Percentiles rank a stretch among this genome's conserved stretches.
These are phyloP conservation scores for Cercis canadensis DNA, from an alignment of 306 rosid species.

Conservation along the genomic window DNA sequence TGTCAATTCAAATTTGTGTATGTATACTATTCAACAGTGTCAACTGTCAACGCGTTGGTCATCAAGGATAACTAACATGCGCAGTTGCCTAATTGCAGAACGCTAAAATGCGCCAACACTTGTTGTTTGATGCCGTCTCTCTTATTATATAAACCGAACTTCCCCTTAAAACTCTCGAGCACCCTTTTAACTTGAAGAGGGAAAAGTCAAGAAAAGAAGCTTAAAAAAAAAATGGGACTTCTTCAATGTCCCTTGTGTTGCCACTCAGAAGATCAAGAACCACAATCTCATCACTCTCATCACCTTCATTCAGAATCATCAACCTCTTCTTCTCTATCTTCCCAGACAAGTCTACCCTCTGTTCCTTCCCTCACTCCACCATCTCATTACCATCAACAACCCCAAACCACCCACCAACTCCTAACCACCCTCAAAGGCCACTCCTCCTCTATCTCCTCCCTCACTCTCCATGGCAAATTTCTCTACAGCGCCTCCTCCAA, in stretches of 20 bases:
- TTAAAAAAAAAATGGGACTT: constrained; percentile 46
- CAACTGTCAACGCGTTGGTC: not conserved
- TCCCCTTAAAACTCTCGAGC: not conserved
- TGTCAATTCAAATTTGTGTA: no score
- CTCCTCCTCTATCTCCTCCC: constrained; percentile 56
- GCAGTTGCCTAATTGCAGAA: not conserved
- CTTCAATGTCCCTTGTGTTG: constrained; percentile 51
- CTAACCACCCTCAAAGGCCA: constrained; percentile 52
- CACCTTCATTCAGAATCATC: constrained; percentile 55
- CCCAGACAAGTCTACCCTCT: constrained; percentile 77
- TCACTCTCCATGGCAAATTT: constrained; percentile 50
- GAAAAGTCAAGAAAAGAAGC: not conserved
- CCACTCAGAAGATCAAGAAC: constrained; percentile 31
- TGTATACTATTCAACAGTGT: not conserved
- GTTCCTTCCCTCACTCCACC: constrained; percentile 64
- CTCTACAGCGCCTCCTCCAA: constrained; percentile 57
- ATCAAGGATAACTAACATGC: not conserved
- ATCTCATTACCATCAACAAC: not conserved
- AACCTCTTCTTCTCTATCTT: constrained; percentile 58
- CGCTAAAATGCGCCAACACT: not conserved
- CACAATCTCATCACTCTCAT: constrained; percentile 19
- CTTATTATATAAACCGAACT: constrained; percentile 35
- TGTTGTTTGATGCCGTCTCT: not conserved
- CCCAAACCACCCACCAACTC: constrained; percentile 35
- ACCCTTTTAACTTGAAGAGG: not conserved